Percentiles rank a stretch among this genome's conserved stretches.
Conservation (phyloP, 2,329 filamentous ascomycete genomes). For the Phialemoniopsis sp. region DNA sequence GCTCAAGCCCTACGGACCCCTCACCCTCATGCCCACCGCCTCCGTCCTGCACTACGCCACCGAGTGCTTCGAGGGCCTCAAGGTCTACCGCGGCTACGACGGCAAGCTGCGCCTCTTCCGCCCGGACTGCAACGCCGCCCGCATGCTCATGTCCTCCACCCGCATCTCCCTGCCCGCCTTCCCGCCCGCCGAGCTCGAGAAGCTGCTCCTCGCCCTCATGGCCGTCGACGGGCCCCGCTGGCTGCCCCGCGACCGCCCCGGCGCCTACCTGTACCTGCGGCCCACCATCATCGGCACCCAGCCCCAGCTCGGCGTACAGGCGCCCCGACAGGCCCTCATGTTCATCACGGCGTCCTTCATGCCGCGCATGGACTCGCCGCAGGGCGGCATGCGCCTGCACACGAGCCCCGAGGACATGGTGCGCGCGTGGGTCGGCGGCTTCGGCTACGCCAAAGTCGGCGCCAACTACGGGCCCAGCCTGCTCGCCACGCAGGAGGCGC, state of each 20-base stretch:
- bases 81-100: slow-evolving; percentile 76
- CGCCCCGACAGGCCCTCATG: slow-evolving; percentile 79
- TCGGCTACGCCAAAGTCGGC: slow-evolving; percentile 87
- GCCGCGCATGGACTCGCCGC: slow-evolving; percentile 47
- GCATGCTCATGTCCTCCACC: slow-evolving; percentile 54
- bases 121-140: slow-evolving; percentile 66
- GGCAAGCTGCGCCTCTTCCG: slow-evolving; percentile 73
- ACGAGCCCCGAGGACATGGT: slow-evolving; percentile 79
- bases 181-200: slow-evolving; percentile 65
- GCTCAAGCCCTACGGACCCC: slow-evolving; percentile 71
- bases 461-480: slow-evolving; percentile 90
- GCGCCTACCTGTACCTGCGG: slow-evolving; percentile 77
- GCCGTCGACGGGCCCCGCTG: slow-evolving; percentile 72
- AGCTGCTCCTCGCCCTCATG: slow-evolving; percentile 68
- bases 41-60: slow-evolving; percentile 85
- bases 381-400: slow-evolving; percentile 66
- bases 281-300: slow-evolving; percentile 85
- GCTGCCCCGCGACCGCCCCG: slow-evolving; percentile 67
- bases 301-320: slow-evolving; percentile 73
- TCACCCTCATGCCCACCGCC: slow-evolving; percentile 76
- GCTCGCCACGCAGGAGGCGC: slow-evolving; percentile 72
- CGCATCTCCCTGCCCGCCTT: slow-evolving; percentile 75
- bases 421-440: slow-evolving; percentile 89
- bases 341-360: slow-evolving; percentile 71
- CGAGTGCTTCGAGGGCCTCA: slow-evolving; percentile 84